A percentile compares a stretch with the other conserved stretches of the same genome.
Evolutionary conservation across 2,329 filamentous ascomycete species (phyloP).

Genomic region (Didymella segeticola): DNA sequence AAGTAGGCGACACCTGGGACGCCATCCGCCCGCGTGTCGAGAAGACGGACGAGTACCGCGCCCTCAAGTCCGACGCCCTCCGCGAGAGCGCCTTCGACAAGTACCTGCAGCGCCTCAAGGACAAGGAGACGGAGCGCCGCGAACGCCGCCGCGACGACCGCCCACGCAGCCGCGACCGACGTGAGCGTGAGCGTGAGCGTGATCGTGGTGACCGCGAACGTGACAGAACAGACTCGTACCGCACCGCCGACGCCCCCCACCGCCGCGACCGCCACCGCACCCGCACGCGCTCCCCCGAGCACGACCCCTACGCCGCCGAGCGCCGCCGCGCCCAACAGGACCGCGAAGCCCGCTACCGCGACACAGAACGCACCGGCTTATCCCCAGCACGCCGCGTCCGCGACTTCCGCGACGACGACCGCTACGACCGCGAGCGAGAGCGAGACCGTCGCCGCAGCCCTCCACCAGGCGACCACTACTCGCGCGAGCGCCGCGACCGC

Average conservation of each 20-base stretch:
- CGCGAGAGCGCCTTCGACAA: constrained; percentile 89
- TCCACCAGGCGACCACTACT: constrained; percentile 70
- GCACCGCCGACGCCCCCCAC: constrained; percentile 49
- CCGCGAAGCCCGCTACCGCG: constrained; percentile 91
- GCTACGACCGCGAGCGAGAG: constrained; percentile 53
- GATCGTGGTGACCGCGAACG: constrained; percentile 49
- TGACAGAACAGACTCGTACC: constrained; percentile 51
- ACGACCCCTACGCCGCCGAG: constrained; percentile 93
- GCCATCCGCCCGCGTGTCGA: constrained; percentile 81
- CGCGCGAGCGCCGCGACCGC: constrained; percentile 83
- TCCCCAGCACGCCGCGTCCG: constrained; percentile 57
- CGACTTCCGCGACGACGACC: constrained; percentile 49
- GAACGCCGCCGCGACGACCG: constrained; percentile 50
- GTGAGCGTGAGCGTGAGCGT: no score
- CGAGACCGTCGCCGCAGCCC: constrained; percentile 70
- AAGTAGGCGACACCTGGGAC: constrained; percentile 83
- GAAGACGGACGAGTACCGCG: constrained; percentile 83
- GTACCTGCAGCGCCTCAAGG: constrained; percentile 85
- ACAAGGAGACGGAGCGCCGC: constrained; percentile 77
- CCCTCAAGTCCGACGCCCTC: constrained; percentile 80
- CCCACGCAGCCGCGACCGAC: constrained; percentile 54
- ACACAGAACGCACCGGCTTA: constrained; percentile 72
- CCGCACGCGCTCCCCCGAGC: constrained; percentile 86
- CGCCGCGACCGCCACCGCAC: constrained; percentile 54
- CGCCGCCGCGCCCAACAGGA: constrained; percentile 92